phyloP scores from a whole-genome alignment of 1,139 yeast genomes.

The Yamadazyma pseudoaaseri region DNA sequence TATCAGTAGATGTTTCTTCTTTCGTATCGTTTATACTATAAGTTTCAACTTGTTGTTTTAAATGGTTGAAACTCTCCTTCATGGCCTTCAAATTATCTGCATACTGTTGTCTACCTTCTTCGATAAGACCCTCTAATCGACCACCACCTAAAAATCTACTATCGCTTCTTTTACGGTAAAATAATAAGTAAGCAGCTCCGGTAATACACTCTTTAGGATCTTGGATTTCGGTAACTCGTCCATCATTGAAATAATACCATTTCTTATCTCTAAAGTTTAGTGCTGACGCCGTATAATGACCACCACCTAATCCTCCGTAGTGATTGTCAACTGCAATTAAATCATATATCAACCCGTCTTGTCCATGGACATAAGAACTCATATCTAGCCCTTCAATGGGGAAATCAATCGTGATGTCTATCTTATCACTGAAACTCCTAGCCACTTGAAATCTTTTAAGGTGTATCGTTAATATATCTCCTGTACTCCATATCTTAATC shows the following conservation, averaged over 20 bases:
- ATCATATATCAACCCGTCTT: conserved; percentile 60
- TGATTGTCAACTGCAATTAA: conserved; percentile 93
- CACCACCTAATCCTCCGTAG: conserved; percentile 96
- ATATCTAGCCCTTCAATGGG: conserved; percentile 85
- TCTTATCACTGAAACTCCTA: conserved; percentile 84
- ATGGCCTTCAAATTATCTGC: conserved; percentile 13
- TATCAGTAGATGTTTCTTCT: conserved; percentile 21
- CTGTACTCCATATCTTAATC: conserved; percentile 87
- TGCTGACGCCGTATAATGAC: conserved; percentile 91
- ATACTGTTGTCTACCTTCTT: conserved; percentile 22
- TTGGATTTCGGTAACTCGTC: conserved; percentile 60
- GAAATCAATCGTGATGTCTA: conserved; percentile 79
- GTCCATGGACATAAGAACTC: conserved; percentile 48
- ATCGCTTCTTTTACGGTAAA: conserved; percentile 62
- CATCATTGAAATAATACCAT: conserved; percentile 93
- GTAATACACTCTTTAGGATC: conserved; percentile 65
- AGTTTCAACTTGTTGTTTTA: conserved; percentile 21
- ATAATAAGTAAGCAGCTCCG: conserved; percentile 84
- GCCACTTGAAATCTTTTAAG: conserved; percentile 88
- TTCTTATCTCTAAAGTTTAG: conserved; percentile 72
- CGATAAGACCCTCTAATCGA: conserved; percentile 25
- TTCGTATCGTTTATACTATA: conserved; percentile 14
- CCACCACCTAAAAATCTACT: conserved; percentile 37
- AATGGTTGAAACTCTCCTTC: conserved; percentile 13
- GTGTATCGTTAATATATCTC: conserved; percentile 87